Evolutionary conservation across 2,329 filamentous ascomycete genomes (phyloP).

Genomic region (Incumbomyces delicatus): DNA sequence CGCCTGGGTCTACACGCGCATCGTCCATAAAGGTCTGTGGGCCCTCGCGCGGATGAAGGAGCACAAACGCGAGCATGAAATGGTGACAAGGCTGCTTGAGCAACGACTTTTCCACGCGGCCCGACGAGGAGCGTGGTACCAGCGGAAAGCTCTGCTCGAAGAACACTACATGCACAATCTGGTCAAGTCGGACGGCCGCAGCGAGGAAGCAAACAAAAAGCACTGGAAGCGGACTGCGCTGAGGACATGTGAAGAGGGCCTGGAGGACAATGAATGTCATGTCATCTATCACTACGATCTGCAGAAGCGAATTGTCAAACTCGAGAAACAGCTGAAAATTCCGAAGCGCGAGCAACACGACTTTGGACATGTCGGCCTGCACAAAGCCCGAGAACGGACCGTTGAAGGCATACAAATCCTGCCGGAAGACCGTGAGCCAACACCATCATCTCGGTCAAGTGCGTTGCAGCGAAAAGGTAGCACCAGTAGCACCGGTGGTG

Average conservation of each 20-base stretch:
- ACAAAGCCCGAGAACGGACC: constrained; percentile 63
- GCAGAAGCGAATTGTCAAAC: constrained; percentile 83
- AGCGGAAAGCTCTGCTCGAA: constrained; percentile 85
- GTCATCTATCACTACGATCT: constrained; percentile 89
- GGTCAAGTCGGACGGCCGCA: constrained; percentile 38
- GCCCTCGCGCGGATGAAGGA: constrained; percentile 75
- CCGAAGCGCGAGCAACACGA: constrained; percentile 83
- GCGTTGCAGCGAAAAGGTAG: constrained; percentile 7
- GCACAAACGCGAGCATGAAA: constrained; percentile 62
- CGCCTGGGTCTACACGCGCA: constrained; percentile 85
- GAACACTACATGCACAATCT: constrained; percentile 82
- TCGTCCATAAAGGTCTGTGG: constrained; percentile 76
- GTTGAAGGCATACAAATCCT: constrained; percentile 72
- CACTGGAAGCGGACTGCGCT: constrained; percentile 71
- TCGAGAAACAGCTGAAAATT: constrained; percentile 75
- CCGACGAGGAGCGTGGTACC: constrained; percentile 84
- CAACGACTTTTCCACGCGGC: constrained; percentile 80
- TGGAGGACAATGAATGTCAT: constrained; percentile 83
- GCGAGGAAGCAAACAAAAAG: constrained; percentile 58
- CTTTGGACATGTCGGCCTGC: constrained; percentile 74
- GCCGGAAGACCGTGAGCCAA: constrained; percentile 37
- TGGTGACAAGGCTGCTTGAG: constrained; percentile 63
- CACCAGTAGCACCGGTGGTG: no score
- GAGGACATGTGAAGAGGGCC: constrained; percentile 70
- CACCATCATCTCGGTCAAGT: constrained; percentile 21